Conservation (phyloP, 176 grass and related monocot species). For the Microstegium vimineum region DNA sequence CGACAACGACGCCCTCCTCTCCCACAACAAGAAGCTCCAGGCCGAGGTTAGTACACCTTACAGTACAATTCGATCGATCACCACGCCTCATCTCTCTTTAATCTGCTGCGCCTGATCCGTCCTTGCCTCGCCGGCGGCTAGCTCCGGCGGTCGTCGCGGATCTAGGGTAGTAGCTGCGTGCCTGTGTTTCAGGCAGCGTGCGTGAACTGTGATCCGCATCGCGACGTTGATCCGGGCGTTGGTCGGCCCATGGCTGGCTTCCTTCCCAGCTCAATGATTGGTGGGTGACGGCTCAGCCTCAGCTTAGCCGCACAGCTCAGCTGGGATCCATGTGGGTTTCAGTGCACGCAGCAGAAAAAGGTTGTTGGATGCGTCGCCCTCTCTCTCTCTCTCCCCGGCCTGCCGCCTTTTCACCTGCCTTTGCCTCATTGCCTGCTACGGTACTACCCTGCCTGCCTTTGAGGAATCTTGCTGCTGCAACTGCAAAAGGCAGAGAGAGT, state of each 20-base stretch:
- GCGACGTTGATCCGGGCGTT: not conserved
- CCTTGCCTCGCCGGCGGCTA: not conserved
- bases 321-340: conserved; percentile 53
- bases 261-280: conserved; percentile 44
- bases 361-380: conserved; percentile 32
- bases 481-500: not conserved
- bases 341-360: conserved; percentile 40
- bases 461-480: conserved; percentile 17
- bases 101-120: not conserved
- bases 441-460: not conserved
- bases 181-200: not conserved
- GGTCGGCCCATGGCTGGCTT: not conserved
- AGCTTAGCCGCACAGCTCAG: not conserved
- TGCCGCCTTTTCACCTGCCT: conserved; percentile 9
- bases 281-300: conserved; percentile 33
- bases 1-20: conserved; percentile 71
- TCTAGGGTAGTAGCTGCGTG: not conserved
- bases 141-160: not conserved
- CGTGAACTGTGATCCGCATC: not conserved
- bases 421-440: not conserved
- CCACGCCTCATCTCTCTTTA: not conserved
- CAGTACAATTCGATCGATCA: not conserved
- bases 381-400: not conserved
- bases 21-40: conserved; percentile 91
- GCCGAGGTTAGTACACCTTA: conserved; percentile 38